Evolutionary conservation across 2,329 filamentous ascomycete genomes (phyloP), one percentile per base, ranked within the genome.

Genomic region (Sporothrix sp.): DNA sequence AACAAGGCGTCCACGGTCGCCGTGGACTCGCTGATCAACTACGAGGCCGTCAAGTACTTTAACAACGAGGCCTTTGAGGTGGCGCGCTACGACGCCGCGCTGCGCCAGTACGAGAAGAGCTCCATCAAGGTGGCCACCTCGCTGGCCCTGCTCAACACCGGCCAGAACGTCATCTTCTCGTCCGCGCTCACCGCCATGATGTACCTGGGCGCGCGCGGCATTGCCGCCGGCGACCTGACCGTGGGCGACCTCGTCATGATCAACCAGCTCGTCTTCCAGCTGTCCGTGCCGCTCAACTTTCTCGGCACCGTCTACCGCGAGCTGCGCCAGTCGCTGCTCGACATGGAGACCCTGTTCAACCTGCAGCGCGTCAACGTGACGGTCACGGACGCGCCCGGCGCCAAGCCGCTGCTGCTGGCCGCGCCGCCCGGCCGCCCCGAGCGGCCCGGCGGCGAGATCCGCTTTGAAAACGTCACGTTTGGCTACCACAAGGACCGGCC

Each of bases 11-110:
- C 91, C 1, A 97, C 91, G 0, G 88, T 97, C 7, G 91, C 91
- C 0, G 90, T 97, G 1, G 93, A 98, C 68, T 95, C 90, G 1
- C 72, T 98, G 46, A 95, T 98, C 73, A 98, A 98, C 70, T 98
- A 96, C 62, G 93, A 98, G 68, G 91, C 94, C 13, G 93, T 98
- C 63, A 98, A 98, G 69, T 95, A 97, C 71, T 98, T 97, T 71
- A 98, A 98, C 72, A 98, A 98, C 62, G 94, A 98, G 63, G 87
- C 85, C 58, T 97, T 89, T 58, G 93, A 98, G 69, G 87, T 95
- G 38, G 77, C 79, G 28, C 81, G 93, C 37, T 98, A 98, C 65
- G 90, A 97, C 66, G 80, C 83, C 59, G 89, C 93, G 0, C 72
- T 98, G 21, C 77, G 82, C 57, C 78, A 84, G 53, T 98, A 98